These are phyloP conservation scores for Nakazawaea holstii DNA, from an alignment of 805 yeast species.

Conservation along the genomic window DNA sequence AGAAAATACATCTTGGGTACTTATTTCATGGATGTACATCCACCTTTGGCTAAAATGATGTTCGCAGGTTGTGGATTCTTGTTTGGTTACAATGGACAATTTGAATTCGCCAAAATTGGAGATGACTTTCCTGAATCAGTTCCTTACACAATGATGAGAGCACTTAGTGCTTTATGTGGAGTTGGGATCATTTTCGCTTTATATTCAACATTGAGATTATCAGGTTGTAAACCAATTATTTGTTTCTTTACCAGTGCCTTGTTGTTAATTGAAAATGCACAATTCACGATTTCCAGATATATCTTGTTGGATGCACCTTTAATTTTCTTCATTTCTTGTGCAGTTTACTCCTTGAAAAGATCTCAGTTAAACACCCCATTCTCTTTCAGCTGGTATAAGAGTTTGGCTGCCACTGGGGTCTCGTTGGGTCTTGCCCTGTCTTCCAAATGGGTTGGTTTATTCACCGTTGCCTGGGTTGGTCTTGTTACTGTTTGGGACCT, in stretches of 20 bases:
- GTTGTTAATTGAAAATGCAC: slow-evolving; percentile 62
- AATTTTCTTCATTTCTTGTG: slow-evolving; percentile 69
- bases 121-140: slow-evolving; percentile 48
- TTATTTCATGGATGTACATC: slow-evolving; percentile 72
- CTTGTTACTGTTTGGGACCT: slow-evolving; percentile 51
- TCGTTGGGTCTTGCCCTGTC: slow-evolving; percentile 70
- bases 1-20: slow-evolving; percentile 64
- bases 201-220: slow-evolving; percentile 63
- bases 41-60: slow-evolving; percentile 74
- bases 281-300: slow-evolving; percentile 67
- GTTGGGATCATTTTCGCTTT: slow-evolving; percentile 58
- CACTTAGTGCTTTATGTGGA: slow-evolving; percentile 64
- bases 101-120: slow-evolving; percentile 63
- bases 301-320: slow-evolving; percentile 74
- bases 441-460: slow-evolving; percentile 82
- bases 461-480: slow-evolving; percentile 79
- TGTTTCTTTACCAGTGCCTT: slow-evolving; percentile 52
- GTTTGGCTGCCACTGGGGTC: slow-evolving; percentile 59
- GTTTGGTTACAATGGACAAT: slow-evolving; percentile 71
- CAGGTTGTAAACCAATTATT: slow-evolving; percentile 65
- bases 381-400: slow-evolving; percentile 48
- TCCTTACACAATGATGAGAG: slow-evolving; percentile 69
- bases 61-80: slow-evolving; percentile 64
- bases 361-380: slow-evolving; percentile 64
- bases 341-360: slow-evolving; percentile 60